These are phyloP conservation scores for Pugionium dolabratum DNA, from an alignment of 345 rosid species.

Conservation along the genomic window DNA sequence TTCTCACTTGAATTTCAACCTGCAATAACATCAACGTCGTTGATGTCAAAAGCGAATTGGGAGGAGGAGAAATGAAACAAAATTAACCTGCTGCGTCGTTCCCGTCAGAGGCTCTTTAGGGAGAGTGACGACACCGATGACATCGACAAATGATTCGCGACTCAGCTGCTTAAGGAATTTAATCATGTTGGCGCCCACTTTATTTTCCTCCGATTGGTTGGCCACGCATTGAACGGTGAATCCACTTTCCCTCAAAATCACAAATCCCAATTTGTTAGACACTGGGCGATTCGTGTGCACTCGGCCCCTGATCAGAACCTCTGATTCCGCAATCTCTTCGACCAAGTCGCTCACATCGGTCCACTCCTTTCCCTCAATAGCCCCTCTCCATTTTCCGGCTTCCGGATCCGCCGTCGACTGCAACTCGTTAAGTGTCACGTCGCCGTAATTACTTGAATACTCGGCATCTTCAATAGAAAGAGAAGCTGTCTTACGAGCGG, in stretches of 20 bases:
- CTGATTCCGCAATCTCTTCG: conserved; percentile 44
- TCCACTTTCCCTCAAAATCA: conserved; percentile 64
- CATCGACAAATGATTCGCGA: conserved; percentile 69
- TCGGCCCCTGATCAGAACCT: conserved; percentile 66
- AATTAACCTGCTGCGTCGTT: conserved; percentile 56
- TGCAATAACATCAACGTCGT: conserved; percentile 17
- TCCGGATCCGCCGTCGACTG: conserved; percentile 50
- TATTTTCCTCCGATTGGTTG: conserved; percentile 42
- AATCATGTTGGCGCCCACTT: conserved; percentile 65
- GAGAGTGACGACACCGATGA: conserved; percentile 50
- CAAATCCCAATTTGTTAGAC: conserved; percentile 59
- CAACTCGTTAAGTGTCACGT: conserved; percentile 57
- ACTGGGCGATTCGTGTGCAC: conserved; percentile 56
- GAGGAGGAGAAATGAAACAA: neutral
- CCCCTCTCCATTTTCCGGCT: conserved; percentile 51
- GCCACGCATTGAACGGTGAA: conserved; percentile 80
- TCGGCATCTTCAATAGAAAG: conserved; percentile 49
- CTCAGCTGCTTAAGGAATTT: conserved; percentile 54
- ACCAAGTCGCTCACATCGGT: conserved; percentile 52
- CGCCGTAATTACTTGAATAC: conserved; percentile 58
- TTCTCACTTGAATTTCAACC: conserved; percentile 74
- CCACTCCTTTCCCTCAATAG: conserved; percentile 43
- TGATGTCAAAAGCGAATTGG: neutral
- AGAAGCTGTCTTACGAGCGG: conserved; percentile 43
- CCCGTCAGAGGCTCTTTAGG: conserved; percentile 58